Evolutionary conservation across 768 basidiomycete species (phyloP).

Genomic region (Serendipita sp.): DNA sequence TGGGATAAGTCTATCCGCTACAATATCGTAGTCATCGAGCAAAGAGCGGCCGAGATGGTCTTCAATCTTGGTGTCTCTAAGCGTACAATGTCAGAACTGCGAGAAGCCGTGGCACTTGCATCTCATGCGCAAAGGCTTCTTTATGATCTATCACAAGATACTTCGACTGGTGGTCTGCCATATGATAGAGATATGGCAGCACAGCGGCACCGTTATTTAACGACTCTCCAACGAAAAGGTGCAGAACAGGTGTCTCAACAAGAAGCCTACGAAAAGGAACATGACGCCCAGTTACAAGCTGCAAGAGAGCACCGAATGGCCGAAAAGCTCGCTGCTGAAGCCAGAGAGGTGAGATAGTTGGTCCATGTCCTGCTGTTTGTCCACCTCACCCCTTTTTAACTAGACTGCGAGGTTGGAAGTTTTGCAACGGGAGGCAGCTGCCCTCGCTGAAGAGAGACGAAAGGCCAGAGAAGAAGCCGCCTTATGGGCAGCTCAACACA

Average conservation of each 20-base stretch:
- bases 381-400: not conserved
- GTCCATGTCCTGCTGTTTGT: constrained; percentile 5
- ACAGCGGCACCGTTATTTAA: constrained; percentile 79
- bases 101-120: constrained; percentile 63
- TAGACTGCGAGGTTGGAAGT: constrained; percentile 50
- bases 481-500: constrained; percentile 56
- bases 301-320: constrained; percentile 67
- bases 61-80: constrained; percentile 57
- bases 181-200: constrained; percentile 81
- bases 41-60: constrained; percentile 85
- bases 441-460: constrained; percentile 63
- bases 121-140: constrained; percentile 47
- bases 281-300: constrained; percentile 52
- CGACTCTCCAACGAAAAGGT: constrained; percentile 63
- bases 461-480: constrained; percentile 61
- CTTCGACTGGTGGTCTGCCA: constrained; percentile 31
- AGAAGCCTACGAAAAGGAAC: constrained; percentile 52
- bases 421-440: constrained; percentile 52
- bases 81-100: constrained; percentile 65
- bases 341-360: constrained; percentile 38
- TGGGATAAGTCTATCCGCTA: constrained; percentile 81
- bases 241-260: constrained; percentile 67
- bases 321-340: constrained; percentile 52
- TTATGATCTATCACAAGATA: not conserved
- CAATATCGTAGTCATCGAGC: constrained; percentile 97